phyloP scores from a whole-genome alignment of 176 grass and related monocot species.

The Cenchrus fungigraminus region DNA sequence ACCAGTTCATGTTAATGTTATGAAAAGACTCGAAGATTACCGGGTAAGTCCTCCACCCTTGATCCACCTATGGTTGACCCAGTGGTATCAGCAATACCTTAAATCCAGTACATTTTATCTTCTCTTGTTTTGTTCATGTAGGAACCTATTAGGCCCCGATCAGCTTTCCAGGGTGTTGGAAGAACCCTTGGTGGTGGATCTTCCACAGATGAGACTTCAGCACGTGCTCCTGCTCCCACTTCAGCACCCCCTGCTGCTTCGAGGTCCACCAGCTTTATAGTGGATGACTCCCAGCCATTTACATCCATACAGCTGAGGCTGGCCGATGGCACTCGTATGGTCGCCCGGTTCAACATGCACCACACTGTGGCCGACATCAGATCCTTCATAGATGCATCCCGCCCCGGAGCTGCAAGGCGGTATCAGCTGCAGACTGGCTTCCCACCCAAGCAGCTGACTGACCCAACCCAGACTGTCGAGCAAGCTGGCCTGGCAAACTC shows the following conservation, averaged over 20 bases:
- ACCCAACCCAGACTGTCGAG: slow-evolving; percentile 64
- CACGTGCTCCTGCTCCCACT: slow-evolving; percentile 27
- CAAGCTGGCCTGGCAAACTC: slow-evolving; percentile 84
- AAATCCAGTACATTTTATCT: slow-evolving; percentile 7
- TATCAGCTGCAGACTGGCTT: slow-evolving; percentile 85
- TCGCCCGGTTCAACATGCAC: slow-evolving; percentile 80
- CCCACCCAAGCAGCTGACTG: slow-evolving; percentile 78
- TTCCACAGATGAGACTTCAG: slow-evolving; percentile 39
- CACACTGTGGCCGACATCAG: slow-evolving; percentile 84
- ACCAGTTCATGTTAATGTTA: slow-evolving; percentile 77
- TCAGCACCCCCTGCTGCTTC: slow-evolving; percentile 39
- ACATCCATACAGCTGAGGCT: slow-evolving; percentile 85
- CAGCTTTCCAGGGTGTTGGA: slow-evolving; percentile 77
- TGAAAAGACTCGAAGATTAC: slow-evolving; percentile 65
- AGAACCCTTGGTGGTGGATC: slow-evolving; percentile 84
- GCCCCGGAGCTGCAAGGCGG: slow-evolving; percentile 50
- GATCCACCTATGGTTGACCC: background rate
- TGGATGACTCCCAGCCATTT: slow-evolving; percentile 71
- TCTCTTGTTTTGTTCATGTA: slow-evolving; percentile 40
- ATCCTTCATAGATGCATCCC: slow-evolving; percentile 83
- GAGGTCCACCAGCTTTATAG: slow-evolving; percentile 44
- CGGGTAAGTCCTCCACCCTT: slow-evolving; percentile 42
- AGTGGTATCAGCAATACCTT: background rate
- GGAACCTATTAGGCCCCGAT: slow-evolving; percentile 55
- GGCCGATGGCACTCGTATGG: slow-evolving; percentile 87